Evolutionary conservation across 2,329 filamentous ascomycete genomes (phyloP).

Genomic region (Aspergillus ibericus): DNA sequence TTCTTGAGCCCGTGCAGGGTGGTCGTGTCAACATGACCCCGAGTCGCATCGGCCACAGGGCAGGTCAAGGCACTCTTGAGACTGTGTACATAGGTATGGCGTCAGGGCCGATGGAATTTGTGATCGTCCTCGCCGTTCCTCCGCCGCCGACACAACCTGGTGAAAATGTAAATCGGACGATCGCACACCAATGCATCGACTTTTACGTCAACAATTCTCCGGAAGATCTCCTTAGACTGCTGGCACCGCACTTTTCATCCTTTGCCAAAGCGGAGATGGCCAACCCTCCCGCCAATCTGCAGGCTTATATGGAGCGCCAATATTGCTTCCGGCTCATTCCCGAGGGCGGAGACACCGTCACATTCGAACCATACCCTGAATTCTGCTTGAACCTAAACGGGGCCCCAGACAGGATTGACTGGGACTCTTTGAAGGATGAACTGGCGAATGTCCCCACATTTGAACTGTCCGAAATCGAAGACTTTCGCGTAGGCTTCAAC

Average conservation of each 20-base stretch:
- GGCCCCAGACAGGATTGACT: background rate
- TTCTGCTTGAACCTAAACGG: background rate
- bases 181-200: background rate
- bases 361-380: background rate
- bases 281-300: background rate
- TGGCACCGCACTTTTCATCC: background rate
- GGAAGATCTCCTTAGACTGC: background rate
- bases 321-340: background rate
- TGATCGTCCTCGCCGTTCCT: background rate
- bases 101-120: background rate
- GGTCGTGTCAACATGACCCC: background rate
- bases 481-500: background rate
- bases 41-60: background rate
- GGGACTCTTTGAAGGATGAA: background rate
- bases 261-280: background rate
- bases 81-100: background rate
- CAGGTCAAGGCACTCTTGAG: background rate
- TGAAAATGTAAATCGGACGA: background rate
- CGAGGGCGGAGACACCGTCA: background rate
- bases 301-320: background rate
- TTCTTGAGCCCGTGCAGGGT: background rate
- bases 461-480: background rate
- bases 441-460: background rate
- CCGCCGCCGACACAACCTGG: background rate
- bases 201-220: background rate